phyloP scores from a whole-genome alignment of 345 rosid genomes.

The Dipteronia dyeriana region DNA sequence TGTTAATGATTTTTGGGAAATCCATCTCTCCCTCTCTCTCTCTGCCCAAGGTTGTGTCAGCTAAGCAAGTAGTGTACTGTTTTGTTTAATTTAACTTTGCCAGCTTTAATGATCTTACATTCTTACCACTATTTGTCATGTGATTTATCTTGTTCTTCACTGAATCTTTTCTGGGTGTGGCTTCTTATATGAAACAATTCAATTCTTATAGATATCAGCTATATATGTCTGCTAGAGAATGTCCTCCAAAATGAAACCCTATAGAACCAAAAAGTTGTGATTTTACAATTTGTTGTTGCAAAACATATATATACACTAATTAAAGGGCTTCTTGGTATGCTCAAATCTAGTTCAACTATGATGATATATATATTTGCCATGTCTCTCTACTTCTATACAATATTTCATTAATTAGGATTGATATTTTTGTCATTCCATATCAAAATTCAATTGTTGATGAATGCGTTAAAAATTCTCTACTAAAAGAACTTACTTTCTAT shows the following conservation, averaged over 20 bases:
- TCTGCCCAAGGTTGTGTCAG: constrained; percentile 35
- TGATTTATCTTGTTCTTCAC: constrained; percentile 9
- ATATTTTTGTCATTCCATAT: too few species aligned
- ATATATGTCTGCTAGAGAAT: background rate
- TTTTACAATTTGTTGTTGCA: background rate
- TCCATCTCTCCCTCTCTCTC: constrained; percentile 23
- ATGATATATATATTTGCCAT: background rate
- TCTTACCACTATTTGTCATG: constrained; percentile 33
- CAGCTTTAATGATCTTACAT: constrained; percentile 41
- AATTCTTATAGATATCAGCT: background rate
- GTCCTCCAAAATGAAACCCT: background rate
- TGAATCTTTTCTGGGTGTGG: constrained; percentile 1
- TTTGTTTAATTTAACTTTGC: constrained; percentile 12
- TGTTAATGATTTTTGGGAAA: constrained; percentile 32
- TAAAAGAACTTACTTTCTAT: too few species aligned
- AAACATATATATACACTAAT: background rate
- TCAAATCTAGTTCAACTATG: background rate
- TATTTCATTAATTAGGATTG: background rate
- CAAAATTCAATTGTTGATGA: too few species aligned
- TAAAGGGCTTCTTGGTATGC: background rate
- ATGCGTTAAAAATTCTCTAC: too few species aligned
- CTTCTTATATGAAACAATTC: constrained; percentile 1
- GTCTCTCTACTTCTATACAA: background rate
- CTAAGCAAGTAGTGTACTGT: background rate
- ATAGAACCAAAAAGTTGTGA: background rate